Conservation (phyloP, 208 protist genomes). For the Endotrypanum monterogeii region DNA sequence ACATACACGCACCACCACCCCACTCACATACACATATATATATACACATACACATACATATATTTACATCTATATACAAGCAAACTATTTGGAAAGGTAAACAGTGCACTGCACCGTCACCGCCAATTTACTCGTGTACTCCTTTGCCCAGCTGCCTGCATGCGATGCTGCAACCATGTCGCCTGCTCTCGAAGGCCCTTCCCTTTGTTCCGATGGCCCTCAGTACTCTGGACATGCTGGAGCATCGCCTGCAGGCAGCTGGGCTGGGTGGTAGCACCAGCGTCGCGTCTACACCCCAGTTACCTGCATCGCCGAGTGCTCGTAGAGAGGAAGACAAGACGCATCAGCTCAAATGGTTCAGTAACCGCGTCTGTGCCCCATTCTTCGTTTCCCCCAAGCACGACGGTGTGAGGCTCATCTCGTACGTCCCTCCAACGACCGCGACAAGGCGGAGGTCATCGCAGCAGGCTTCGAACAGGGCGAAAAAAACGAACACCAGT, state of each 20-base stretch:
- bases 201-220: slow-evolving; percentile 90
- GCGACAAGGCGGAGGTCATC: neutral
- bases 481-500: neutral
- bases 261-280: neutral
- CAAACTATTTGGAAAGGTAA: neutral
- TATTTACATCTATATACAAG: neutral
- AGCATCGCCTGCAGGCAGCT: slow-evolving; percentile 29
- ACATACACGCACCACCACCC: neutral
- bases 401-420: slow-evolving; percentile 83
- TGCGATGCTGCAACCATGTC: slow-evolving; percentile 32
- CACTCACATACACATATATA: neutral
- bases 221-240: slow-evolving; percentile 65
- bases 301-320: neutral
- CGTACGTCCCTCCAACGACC: slow-evolving; percentile 43
- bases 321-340: neutral
- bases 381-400: slow-evolving; percentile 91
- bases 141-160: neutral
- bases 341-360: slow-evolving; percentile 44
- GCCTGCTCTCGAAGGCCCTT: slow-evolving; percentile 22
- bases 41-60: neutral
- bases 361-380: slow-evolving; percentile 15
- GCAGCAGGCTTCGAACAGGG: neutral
- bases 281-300: neutral
- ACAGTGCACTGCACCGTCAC: neutral
- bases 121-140: neutral